Conservation (phyloP, 371 early-diverging fungal genomes). For the Zopfochytrium polystomum region DNA sequence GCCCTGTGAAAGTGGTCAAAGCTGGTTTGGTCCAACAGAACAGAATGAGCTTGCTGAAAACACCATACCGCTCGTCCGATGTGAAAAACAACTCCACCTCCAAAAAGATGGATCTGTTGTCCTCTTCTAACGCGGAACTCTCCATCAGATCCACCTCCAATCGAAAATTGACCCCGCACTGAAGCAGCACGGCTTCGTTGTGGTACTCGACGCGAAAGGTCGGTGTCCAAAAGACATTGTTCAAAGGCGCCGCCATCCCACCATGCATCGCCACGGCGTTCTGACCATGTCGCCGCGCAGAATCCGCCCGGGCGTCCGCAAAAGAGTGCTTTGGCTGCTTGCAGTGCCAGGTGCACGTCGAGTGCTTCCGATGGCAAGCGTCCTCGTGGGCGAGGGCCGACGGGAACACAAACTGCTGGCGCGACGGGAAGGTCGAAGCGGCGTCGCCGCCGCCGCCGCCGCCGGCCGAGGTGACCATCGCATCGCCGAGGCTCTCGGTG, state of each 20-base stretch:
- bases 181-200: constrained; percentile 12
- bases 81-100: constrained; percentile 30
- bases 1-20: neutral
- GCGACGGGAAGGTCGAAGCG: too few species aligned
- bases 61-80: constrained; percentile 19
- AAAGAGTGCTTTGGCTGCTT: too few species aligned
- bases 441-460: too few species aligned
- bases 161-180: constrained; percentile 20
- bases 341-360: constrained; percentile 22
- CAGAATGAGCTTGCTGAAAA: neutral
- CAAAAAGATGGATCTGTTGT: constrained; percentile 13
- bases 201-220: constrained; percentile 21
- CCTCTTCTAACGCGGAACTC: constrained; percentile 2
- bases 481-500: too few species aligned
- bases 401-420: too few species aligned
- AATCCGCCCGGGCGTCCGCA: too few species aligned
- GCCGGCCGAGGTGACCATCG: too few species aligned
- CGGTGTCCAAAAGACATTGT: constrained; percentile 3
- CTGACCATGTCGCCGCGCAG: too few species aligned
- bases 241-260: too few species aligned
- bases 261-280: too few species aligned
- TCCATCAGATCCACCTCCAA: constrained; percentile 20
- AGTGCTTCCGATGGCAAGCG: too few species aligned
- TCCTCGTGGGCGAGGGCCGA: too few species aligned
- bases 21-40: neutral